A percentile compares a stretch with the other conserved stretches of the same genome.
Conservation (phyloP, 2,329 filamentous ascomycete genomes). For the Hypomyces perniciosus region DNA sequence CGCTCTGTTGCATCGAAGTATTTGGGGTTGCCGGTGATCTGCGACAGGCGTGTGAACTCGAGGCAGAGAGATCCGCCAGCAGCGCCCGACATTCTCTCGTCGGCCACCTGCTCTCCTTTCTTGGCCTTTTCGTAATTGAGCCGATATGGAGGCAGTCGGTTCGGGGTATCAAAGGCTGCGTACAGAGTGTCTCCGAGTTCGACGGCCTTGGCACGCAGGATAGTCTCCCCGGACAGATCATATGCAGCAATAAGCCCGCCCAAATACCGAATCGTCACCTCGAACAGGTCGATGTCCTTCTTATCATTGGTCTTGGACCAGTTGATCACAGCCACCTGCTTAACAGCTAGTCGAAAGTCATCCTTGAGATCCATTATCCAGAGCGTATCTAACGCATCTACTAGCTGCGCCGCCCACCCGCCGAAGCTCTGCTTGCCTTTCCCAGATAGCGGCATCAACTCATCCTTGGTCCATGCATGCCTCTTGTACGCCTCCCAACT, state of each 20-base stretch:
- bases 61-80: slow-evolving; percentile 61
- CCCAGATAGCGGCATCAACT: slow-evolving; percentile 46
- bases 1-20: slow-evolving; percentile 72
- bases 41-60: slow-evolving; percentile 69
- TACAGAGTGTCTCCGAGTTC: slow-evolving; percentile 51
- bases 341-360: slow-evolving; percentile 49
- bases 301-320: slow-evolving; percentile 42
- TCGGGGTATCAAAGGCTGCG: slow-evolving; percentile 48
- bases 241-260: slow-evolving; percentile 48
- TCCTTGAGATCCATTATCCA: slow-evolving; percentile 53
- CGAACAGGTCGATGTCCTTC: slow-evolving; percentile 50
- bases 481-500: slow-evolving; percentile 48
- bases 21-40: slow-evolving; percentile 64
- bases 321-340: slow-evolving; percentile 45
- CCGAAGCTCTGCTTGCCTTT: slow-evolving; percentile 42
- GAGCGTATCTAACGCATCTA: slow-evolving; percentile 54
- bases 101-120: slow-evolving; percentile 30
- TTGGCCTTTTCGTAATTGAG: slow-evolving; percentile 39
- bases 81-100: slow-evolving; percentile 35
- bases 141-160: slow-evolving; percentile 43
- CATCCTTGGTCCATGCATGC: slow-evolving; percentile 52
- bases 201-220: slow-evolving; percentile 44
- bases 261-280: slow-evolving; percentile 54
- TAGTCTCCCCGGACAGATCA: slow-evolving; percentile 42
- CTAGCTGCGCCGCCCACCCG: slow-evolving; percentile 53